phyloP scores from a whole-genome alignment of 1,284 basidiomycete genomes.

The Fomitiporia mediterranea region DNA sequence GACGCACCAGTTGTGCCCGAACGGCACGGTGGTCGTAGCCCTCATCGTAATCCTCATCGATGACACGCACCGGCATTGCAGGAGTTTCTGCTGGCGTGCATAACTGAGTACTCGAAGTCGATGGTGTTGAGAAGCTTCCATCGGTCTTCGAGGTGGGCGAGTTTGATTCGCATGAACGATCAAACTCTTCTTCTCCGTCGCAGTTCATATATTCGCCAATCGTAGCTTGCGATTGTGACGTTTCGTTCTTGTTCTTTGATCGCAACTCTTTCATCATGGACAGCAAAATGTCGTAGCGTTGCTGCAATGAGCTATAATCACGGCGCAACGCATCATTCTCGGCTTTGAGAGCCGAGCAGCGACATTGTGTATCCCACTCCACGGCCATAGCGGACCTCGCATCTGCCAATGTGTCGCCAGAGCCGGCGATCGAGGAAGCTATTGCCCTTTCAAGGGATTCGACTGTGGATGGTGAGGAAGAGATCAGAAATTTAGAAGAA shows the following conservation, averaged over 20 bases:
- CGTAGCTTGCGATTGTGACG: no score
- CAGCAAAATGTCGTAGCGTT: not conserved
- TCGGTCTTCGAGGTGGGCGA: not conserved
- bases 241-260: not conserved
- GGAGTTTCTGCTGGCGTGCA: conserved; percentile 1
- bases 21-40: conserved; percentile 4
- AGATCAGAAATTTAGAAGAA: no score
- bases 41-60: conserved; percentile 20
- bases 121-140: not conserved
- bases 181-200: conserved; percentile 4
- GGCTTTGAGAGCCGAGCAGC: not conserved
- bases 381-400: no score
- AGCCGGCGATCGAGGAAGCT: not conserved
- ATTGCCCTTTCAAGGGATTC: not conserved
- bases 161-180: not conserved
- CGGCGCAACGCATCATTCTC: not conserved
- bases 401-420: no score
- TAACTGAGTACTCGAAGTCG: not conserved
- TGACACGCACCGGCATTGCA: conserved; percentile 3
- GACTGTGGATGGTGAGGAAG: no score
- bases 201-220: not conserved
- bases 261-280: not conserved
- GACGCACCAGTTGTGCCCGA: not conserved
- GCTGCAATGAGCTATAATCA: not conserved
- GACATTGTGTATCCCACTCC: no score